Conservation (phyloP, 805 yeast genomes). For the Cyberlindnera petersonii region DNA sequence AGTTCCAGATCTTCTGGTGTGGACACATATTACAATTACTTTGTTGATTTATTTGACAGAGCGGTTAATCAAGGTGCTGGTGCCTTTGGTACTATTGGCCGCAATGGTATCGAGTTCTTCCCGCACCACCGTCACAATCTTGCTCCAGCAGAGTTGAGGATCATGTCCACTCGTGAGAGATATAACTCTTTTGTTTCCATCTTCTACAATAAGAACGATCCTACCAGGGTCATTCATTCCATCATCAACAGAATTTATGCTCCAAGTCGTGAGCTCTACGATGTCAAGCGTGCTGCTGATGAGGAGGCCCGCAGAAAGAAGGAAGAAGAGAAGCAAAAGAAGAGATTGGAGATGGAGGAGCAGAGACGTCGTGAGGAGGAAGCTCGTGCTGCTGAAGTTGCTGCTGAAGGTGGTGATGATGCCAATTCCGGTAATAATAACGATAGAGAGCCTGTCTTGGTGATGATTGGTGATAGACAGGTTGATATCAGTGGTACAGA, state of each 20-base stretch:
- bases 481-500: constrained; percentile 88
- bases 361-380: constrained; percentile 25
- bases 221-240: constrained; percentile 35
- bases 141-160: constrained; percentile 12
- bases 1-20: not conserved
- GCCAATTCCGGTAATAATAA: constrained; percentile 20
- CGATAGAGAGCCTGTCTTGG: constrained; percentile 55
- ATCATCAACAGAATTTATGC: constrained; percentile 46
- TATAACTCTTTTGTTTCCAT: constrained; percentile 60
- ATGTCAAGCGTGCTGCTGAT: constrained; percentile 18
- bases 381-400: constrained; percentile 11
- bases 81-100: too few species aligned
- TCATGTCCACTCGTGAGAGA: constrained; percentile 53
- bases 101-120: constrained; percentile 6
- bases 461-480: constrained; percentile 68
- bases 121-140: constrained; percentile 6
- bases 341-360: constrained; percentile 29
- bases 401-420: constrained; percentile 21
- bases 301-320: constrained; percentile 13
- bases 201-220: constrained; percentile 43
- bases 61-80: too few species aligned
- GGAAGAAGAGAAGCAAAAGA: constrained; percentile 27
- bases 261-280: constrained; percentile 41
- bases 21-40: constrained; percentile 13
- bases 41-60: constrained; percentile 13